Percentiles rank a stretch among this genome's conserved stretches.
Conservation (phyloP, 148 eudicot species). For the Fagopyrum esculentum region DNA sequence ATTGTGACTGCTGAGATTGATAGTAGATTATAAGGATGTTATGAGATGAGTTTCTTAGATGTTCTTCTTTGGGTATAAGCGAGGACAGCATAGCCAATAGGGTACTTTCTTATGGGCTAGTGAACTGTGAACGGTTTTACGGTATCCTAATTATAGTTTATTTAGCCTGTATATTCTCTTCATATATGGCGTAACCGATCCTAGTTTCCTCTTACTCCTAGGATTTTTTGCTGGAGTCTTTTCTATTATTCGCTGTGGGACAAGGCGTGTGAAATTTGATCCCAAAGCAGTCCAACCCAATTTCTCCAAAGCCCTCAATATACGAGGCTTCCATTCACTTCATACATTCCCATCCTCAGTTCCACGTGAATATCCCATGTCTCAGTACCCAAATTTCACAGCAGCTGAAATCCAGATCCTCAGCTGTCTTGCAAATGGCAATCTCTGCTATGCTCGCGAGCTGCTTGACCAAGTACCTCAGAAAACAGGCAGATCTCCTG, state of each 20-base stretch:
- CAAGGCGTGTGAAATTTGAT: background rate
- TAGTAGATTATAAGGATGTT: background rate
- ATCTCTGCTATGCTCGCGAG: conserved; percentile 23
- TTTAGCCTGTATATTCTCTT: background rate
- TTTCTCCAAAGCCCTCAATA: background rate
- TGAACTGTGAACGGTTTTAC: background rate
- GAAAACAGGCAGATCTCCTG: conserved; percentile 14
- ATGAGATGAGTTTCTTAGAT: background rate
- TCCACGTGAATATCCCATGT: background rate
- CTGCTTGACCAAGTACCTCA: conserved; percentile 36
- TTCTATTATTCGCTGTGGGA: background rate
- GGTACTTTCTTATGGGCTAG: background rate
- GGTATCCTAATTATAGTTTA: background rate
- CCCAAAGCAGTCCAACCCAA: conserved; percentile 4
- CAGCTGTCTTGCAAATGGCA: conserved; percentile 15
- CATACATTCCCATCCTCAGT: background rate
- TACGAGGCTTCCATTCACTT: background rate
- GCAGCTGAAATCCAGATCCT: conserved; percentile 22
- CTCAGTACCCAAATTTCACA: conserved; percentile 6
- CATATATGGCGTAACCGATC: background rate
- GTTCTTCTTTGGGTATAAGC: background rate
- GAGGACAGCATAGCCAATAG: background rate
- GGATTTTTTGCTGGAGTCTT: conserved; percentile 7
- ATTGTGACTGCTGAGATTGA: background rate
- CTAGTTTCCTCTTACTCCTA: conserved; percentile 4